A percentile compares a stretch with the other conserved stretches of the same genome.
Evolutionary conservation across 352 stramenopile species (phyloP).

Genomic region (Phytophthora sp.): DNA sequence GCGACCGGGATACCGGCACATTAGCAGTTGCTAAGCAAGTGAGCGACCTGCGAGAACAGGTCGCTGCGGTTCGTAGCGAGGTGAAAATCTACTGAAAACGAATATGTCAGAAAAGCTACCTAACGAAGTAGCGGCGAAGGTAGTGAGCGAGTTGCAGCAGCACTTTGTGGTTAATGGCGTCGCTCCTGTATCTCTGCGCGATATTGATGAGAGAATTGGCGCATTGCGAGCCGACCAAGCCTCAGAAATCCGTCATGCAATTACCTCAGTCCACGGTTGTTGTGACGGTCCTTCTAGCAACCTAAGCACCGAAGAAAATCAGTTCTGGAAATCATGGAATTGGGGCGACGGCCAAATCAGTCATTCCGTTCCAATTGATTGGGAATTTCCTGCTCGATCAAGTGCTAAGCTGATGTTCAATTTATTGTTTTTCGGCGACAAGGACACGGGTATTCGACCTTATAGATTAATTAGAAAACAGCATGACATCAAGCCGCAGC

Average conservation of each 20-base stretch:
- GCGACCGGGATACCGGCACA: conserved; percentile 12
- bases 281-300: too few relatives aligned
- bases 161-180: conserved; percentile 15
- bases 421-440: conserved; percentile 8
- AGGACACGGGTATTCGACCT: too few relatives aligned
- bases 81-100: background rate
- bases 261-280: too few relatives aligned
- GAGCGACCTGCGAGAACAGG: background rate
- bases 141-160: too few relatives aligned
- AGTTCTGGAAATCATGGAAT: background rate
- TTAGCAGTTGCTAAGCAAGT: conserved; percentile 6
- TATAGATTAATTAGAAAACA: too few relatives aligned
- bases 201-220: too few relatives aligned
- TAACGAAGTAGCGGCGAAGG: conserved; percentile 1
- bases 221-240: background rate
- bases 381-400: conserved; percentile 7
- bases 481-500: too few relatives aligned
- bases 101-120: background rate
- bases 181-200: background rate
- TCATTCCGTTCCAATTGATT: conserved; percentile 5
- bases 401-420: conserved; percentile 11
- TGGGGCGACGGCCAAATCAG: conserved; percentile 7
- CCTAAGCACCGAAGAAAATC: too few relatives aligned
- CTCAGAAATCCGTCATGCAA: background rate
- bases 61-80: background rate